These are phyloP conservation scores for Lasiodiplodia sp. DNA, from an alignment of 2,329 filamentous ascomycete genomes.

Conservation along the genomic window DNA sequence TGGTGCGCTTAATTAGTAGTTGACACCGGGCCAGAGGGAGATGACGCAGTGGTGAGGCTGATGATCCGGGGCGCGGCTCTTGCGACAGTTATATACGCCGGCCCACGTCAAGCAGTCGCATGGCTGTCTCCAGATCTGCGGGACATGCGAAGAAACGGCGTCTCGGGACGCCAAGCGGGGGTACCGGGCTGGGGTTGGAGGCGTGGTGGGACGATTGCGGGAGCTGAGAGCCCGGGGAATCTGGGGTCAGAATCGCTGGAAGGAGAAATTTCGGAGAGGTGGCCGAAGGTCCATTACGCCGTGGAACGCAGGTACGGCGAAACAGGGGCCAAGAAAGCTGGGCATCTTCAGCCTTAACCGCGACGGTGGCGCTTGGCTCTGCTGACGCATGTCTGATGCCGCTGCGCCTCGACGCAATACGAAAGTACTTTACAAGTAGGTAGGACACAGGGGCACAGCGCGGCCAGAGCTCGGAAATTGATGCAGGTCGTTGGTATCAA, in stretches of 20 bases:
- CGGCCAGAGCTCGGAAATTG: neutral
- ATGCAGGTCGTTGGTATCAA: neutral
- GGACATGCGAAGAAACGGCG: neutral
- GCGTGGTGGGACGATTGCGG: neutral
- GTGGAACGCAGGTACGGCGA: conserved; percentile 17
- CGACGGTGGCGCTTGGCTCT: conserved; percentile 12
- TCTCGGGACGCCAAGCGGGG: neutral
- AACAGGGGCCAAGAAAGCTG: neutral
- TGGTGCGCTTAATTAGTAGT: neutral
- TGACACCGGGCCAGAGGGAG: neutral
- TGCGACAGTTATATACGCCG: conserved; percentile 14
- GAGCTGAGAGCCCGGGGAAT: neutral
- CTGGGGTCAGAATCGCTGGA: neutral
- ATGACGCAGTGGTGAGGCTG: conserved; percentile 12
- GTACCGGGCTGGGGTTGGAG: conserved; percentile 3
- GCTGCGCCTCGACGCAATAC: neutral
- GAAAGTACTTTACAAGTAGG: neutral
- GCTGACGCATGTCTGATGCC: conserved; percentile 2
- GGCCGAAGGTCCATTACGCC: neutral
- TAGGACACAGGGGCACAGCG: no score
- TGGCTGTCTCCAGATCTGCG: neutral
- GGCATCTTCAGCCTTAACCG: conserved; percentile 11
- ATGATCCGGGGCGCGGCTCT: conserved; percentile 1
- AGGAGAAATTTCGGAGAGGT: conserved; percentile 23
- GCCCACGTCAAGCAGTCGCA: neutral